Conservation (phyloP, 2,329 filamentous ascomycete species). For the Furcasterigmium sp. region DNA sequence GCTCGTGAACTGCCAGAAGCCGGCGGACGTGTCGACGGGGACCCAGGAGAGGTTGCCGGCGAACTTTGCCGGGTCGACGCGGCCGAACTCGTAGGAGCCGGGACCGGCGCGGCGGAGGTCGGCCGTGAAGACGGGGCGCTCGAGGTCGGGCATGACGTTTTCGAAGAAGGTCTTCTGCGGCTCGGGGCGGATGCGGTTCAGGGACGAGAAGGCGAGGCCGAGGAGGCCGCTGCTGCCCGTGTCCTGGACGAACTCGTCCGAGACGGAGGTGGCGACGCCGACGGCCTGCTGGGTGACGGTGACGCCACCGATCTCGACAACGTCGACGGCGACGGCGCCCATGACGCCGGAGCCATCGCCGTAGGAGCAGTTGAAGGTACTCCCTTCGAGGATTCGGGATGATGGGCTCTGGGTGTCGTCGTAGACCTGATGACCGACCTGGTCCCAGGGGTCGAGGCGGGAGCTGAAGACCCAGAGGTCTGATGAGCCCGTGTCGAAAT, state of each 20-base stretch:
- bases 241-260: conserved; percentile 52
- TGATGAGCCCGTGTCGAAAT: conserved; percentile 73
- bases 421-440: conserved; percentile 41
- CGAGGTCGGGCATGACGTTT: conserved; percentile 56
- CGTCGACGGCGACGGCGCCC: conserved; percentile 64
- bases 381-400: conserved; percentile 29
- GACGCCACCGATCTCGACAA: conserved; percentile 61
- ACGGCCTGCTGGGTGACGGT: conserved; percentile 58
- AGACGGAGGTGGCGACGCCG: conserved; percentile 58
- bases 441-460: conserved; percentile 37
- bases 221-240: conserved; percentile 63
- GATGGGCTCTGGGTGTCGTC: conserved; percentile 28
- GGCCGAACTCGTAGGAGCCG: conserved; percentile 71
- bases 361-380: conserved; percentile 61
- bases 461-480: conserved; percentile 73
- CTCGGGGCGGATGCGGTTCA: conserved; percentile 60
- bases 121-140: conserved; percentile 65
- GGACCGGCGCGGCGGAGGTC: conserved; percentile 54
- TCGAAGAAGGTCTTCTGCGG: conserved; percentile 70
- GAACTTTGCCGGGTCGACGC: conserved; percentile 60
- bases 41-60: conserved; percentile 57
- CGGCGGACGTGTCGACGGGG: conserved; percentile 52
- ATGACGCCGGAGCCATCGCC: conserved; percentile 60
- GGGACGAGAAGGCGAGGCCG: conserved; percentile 59
- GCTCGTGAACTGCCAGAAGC: conserved; percentile 66